A percentile compares a stretch with the other conserved stretches of the same genome.
Evolutionary conservation across 148 eudicot species (phyloP).

Genomic region (Dysphania ambrosioides): DNA sequence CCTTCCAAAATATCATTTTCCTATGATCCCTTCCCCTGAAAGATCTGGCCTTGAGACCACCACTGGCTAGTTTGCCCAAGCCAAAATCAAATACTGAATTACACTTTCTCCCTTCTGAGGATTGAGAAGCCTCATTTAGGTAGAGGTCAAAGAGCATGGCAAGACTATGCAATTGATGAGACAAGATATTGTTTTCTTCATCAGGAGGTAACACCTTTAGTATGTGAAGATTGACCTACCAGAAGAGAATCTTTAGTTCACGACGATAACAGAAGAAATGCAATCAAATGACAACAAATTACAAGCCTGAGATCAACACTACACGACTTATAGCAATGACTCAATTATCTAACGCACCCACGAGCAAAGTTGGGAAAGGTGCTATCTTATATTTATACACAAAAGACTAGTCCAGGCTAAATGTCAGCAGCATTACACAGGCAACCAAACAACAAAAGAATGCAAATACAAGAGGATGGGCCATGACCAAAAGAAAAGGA

Average conservation of each 20-base stretch:
- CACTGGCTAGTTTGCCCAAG: constrained; percentile 63
- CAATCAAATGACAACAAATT: neutral
- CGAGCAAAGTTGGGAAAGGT: neutral
- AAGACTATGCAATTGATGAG: constrained; percentile 75
- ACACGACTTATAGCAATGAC: neutral
- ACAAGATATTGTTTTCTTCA: constrained; percentile 60
- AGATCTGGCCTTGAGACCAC: constrained; percentile 60
- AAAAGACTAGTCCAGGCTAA: too few species aligned
- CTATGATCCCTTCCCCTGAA: constrained; percentile 82
- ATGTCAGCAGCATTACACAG: neutral
- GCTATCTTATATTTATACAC: neutral
- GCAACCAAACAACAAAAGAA: neutral
- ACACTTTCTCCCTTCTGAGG: constrained; percentile 38
- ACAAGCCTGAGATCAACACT: neutral
- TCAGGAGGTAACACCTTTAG: constrained; percentile 54
- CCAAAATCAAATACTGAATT: constrained; percentile 68
- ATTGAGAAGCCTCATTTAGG: constrained; percentile 47
- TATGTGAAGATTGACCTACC: constrained; percentile 75
- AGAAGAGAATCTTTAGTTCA: neutral
- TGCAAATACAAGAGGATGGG: neutral
- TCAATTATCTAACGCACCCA: neutral
- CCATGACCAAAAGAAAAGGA: neutral
- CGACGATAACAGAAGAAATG: neutral
- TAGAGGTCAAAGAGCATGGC: constrained; percentile 91
- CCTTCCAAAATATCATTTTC: constrained; percentile 90